phyloP scores from a whole-genome alignment of 1,284 basidiomycete species.

The Singerocomus inundabilis region DNA sequence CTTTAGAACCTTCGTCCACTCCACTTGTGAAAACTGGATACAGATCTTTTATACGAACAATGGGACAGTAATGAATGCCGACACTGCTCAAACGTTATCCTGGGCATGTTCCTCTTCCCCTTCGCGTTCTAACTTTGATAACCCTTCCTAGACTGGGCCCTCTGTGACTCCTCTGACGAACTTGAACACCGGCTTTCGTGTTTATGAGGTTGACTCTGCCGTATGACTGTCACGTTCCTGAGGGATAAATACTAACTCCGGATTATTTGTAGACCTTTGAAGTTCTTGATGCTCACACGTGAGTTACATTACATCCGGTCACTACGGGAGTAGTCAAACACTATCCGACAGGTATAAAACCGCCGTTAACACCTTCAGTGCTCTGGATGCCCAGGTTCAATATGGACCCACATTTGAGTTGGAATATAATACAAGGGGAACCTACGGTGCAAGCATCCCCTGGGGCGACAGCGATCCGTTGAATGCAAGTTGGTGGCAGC shows the following conservation, averaged over 20 bases:
- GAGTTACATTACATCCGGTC: constrained; percentile 24
- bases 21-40: background rate
- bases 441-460: constrained; percentile 61
- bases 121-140: constrained; percentile 3
- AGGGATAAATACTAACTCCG: background rate
- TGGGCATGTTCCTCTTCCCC: constrained; percentile 42
- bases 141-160: constrained; percentile 51
- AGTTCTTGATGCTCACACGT: constrained; percentile 72
- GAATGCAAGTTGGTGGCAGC: constrained; percentile 85
- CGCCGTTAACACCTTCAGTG: constrained; percentile 57
- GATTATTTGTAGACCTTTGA: constrained; percentile 60
- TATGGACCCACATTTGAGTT: constrained; percentile 66
- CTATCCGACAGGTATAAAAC: constrained; percentile 50
- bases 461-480: constrained; percentile 71
- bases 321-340: background rate
- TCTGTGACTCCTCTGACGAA: constrained; percentile 73
- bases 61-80: constrained; percentile 56
- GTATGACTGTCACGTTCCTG: constrained; percentile 38
- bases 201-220: constrained; percentile 76
- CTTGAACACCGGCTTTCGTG: constrained; percentile 75
- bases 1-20: background rate
- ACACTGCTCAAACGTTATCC: constrained; percentile 54
- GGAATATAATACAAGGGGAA: constrained; percentile 71
- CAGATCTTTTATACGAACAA: constrained; percentile 78
- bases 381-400: constrained; percentile 51